These are phyloP conservation scores for Amanita subjunquillea DNA, from an alignment of 768 basidiomycete genomes.

Conservation along the genomic window DNA sequence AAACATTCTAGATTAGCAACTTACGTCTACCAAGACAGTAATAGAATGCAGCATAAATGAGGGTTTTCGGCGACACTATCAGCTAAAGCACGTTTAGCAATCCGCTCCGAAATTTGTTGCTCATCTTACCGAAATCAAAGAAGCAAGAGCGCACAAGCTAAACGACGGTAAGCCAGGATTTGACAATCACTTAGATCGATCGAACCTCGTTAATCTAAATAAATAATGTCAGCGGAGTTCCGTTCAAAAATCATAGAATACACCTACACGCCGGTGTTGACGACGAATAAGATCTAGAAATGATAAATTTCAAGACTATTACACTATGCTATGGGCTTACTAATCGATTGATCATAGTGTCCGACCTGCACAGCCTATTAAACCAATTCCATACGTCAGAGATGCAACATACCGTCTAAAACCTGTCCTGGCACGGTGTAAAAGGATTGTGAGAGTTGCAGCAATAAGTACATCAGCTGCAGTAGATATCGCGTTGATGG, in stretches of 20 bases:
- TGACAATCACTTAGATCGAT: background rate
- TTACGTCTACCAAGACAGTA: constrained; percentile 48
- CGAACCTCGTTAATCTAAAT: constrained; percentile 22
- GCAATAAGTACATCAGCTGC: constrained; percentile 36
- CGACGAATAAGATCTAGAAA: constrained; percentile 28
- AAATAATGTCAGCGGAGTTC: background rate
- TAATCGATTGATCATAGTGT: constrained; percentile 34
- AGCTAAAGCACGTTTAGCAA: constrained; percentile 23
- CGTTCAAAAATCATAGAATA: background rate
- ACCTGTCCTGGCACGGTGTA: constrained; percentile 33
- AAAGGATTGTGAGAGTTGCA: constrained; percentile 21
- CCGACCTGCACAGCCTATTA: constrained; percentile 20
- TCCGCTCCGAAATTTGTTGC: too few relatives aligned
- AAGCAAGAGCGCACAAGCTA: constrained; percentile 44
- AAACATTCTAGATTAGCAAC: constrained; percentile 10
- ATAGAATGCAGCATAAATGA: constrained; percentile 50
- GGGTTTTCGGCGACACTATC: constrained; percentile 30
- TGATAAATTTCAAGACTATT: background rate
- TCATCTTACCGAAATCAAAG: constrained; percentile 35
- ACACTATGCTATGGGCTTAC: constrained; percentile 9
- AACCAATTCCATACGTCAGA: background rate
- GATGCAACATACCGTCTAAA: constrained; percentile 23
- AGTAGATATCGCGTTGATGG: constrained; percentile 31
- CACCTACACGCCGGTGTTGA: constrained; percentile 26
- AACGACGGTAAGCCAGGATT: background rate